Evolutionary conservation across 768 basidiomycete genomes (phyloP).

Genomic region (Zangia roseola): DNA sequence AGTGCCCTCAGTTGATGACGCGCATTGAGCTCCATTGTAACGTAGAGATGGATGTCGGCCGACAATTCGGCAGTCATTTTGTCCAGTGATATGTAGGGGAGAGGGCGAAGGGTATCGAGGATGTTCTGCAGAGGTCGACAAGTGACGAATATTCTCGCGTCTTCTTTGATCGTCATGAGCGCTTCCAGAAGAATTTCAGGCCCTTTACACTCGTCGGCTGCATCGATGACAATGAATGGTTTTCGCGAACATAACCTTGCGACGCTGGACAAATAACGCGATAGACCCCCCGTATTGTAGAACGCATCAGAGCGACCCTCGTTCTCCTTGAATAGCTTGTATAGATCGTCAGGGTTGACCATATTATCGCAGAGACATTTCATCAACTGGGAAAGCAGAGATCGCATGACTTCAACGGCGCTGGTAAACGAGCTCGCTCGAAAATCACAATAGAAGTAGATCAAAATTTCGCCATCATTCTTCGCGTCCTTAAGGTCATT

Average conservation of each 20-base stretch:
- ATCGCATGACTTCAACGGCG: conserved; percentile 15
- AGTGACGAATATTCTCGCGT: conserved; percentile 6
- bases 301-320: not conserved
- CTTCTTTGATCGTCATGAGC: not conserved
- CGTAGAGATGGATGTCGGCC: conserved; percentile 9
- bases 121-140: conserved; percentile 9
- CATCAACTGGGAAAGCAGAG: conserved; percentile 19
- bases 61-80: not conserved
- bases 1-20: conserved; percentile 6
- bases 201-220: conserved; percentile 22
- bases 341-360: not conserved
- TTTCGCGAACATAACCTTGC: not conserved
- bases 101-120: not conserved
- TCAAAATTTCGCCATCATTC: not conserved
- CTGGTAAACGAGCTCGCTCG: conserved; percentile 2
- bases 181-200: conserved; percentile 8
- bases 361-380: not conserved
- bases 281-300: conserved; percentile 2
- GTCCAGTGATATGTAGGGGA: conserved; percentile 12
- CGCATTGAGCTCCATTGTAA: conserved; percentile 10
- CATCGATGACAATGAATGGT: conserved; percentile 18
- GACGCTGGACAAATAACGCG: not conserved
- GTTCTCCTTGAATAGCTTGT: conserved; percentile 4
- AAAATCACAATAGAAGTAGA: conserved; percentile 28
- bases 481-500: not conserved